phyloP scores from a whole-genome alignment of 2,329 filamentous ascomycete genomes.

The Graphium sp. region DNA sequence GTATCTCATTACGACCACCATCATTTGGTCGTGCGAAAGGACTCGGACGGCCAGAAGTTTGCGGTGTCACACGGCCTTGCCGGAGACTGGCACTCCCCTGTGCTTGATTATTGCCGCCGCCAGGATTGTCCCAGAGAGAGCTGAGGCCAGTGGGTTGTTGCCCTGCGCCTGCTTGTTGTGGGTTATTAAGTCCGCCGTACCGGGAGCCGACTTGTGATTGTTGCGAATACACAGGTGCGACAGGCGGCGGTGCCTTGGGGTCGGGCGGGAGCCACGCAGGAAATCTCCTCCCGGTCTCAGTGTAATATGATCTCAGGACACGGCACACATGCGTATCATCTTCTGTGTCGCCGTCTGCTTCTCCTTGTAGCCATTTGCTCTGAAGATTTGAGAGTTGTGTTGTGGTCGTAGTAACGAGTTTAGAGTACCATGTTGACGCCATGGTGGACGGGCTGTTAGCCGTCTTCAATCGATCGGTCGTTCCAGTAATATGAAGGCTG shows the following conservation, averaged over 20 bases:
- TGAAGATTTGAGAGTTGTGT: conserved; percentile 48
- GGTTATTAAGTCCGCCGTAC: conserved; percentile 28
- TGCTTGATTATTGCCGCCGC: no score
- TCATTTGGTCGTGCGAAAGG: background rate
- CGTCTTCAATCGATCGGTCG: no score
- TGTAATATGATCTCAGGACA: conserved; percentile 84
- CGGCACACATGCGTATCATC: conserved; percentile 93
- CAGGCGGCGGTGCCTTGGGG: conserved; percentile 50
- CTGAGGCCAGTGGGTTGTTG: conserved; percentile 28
- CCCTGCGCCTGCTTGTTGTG: conserved; percentile 10
- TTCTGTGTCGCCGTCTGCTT: conserved; percentile 56
- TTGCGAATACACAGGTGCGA: conserved; percentile 34
- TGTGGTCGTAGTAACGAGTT: conserved; percentile 47
- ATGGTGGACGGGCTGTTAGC: conserved; percentile 22
- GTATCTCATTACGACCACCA: conserved; percentile 3
- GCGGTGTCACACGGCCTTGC: conserved; percentile 5
- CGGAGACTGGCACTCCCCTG: conserved; percentile 8
- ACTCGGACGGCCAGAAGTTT: conserved; percentile 5
- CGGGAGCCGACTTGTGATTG: conserved; percentile 32
- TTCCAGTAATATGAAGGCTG: no score
- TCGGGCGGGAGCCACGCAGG: conserved; percentile 82
- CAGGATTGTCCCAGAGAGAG: conserved; percentile 37
- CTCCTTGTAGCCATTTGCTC: conserved; percentile 51
- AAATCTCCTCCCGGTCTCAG: conserved; percentile 65
- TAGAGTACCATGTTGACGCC: conserved; percentile 73